Evolutionary conservation across 495 filamentous ascomycete species (phyloP).

Genomic region (Penicillium canariense): DNA sequence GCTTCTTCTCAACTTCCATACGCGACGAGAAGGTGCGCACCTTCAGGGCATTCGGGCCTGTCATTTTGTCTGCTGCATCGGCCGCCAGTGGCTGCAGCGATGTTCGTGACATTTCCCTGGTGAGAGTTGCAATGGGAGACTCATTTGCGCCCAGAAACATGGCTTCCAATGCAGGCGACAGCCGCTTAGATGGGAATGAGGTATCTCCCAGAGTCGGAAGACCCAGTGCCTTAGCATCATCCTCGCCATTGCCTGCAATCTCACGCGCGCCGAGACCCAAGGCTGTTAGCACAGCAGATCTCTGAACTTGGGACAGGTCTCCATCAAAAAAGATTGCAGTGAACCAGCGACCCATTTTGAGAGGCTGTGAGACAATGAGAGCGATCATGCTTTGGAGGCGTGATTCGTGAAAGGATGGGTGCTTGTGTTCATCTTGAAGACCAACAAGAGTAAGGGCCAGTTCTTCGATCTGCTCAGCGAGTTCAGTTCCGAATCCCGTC

Average conservation of each 20-base stretch:
- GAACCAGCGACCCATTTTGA: constrained; percentile 79
- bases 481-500: constrained; percentile 80
- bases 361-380: constrained; percentile 70
- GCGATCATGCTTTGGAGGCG: constrained; percentile 83
- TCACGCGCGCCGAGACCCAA: constrained; percentile 85
- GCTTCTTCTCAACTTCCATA: constrained; percentile 65
- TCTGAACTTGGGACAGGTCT: constrained; percentile 82
- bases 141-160: constrained; percentile 41
- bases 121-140: constrained; percentile 60
- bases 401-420: constrained; percentile 64
- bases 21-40: constrained; percentile 74
- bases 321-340: constrained; percentile 84
- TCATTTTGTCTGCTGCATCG: constrained; percentile 59
- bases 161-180: constrained; percentile 56
- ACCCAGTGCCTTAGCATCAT: constrained; percentile 48
- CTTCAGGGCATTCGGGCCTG: constrained; percentile 82
- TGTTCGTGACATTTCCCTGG: constrained; percentile 58
- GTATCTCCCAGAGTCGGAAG: constrained; percentile 40
- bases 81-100: constrained; percentile 81
- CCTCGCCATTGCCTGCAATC: constrained; percentile 73
- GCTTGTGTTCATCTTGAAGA: constrained; percentile 67
- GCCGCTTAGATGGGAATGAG: constrained; percentile 69
- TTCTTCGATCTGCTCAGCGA: constrained; percentile 79
- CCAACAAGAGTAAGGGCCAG: constrained; percentile 73
- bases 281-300: constrained; percentile 74